phyloP scores from a whole-genome alignment of 768 basidiomycete genomes.

The Podaxis pistillaris region DNA sequence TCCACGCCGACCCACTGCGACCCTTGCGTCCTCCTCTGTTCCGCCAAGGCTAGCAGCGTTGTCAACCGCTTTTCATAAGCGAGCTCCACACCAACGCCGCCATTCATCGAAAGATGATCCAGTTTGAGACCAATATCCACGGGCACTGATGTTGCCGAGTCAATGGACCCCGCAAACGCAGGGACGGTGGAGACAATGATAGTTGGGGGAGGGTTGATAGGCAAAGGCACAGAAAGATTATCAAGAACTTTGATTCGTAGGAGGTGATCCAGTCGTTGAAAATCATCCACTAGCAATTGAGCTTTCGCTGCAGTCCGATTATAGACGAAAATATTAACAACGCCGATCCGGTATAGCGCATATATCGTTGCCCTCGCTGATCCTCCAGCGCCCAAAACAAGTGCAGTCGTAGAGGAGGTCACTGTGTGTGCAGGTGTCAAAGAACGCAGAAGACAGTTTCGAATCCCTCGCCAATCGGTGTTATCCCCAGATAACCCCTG shows the following conservation, averaged over 20 bases:
- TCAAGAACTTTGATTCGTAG: slow-evolving; percentile 53
- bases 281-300: slow-evolving; percentile 52
- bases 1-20: slow-evolving; percentile 52
- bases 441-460: slow-evolving; percentile 38
- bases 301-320: slow-evolving; percentile 70
- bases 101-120: slow-evolving; percentile 31
- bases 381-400: slow-evolving; percentile 80
- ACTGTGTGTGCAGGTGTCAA: slow-evolving; percentile 31
- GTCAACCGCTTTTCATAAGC: slow-evolving; percentile 72
- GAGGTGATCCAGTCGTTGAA: slow-evolving; percentile 40
- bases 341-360: slow-evolving; percentile 61
- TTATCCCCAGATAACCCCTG: slow-evolving; percentile 66
- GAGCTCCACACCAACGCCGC: slow-evolving; percentile 64
- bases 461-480: slow-evolving; percentile 79
- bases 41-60: slow-evolving; percentile 57
- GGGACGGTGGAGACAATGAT: slow-evolving; percentile 76
- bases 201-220: slow-evolving; percentile 36
- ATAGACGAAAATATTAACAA: slow-evolving; percentile 61
- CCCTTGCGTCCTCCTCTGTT: slow-evolving; percentile 27
- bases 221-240: slow-evolving; percentile 42
- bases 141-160: slow-evolving; percentile 19
- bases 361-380: slow-evolving; percentile 79
- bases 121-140: slow-evolving; percentile 46
- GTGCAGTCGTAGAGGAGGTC: slow-evolving; percentile 36
- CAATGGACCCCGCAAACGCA: slow-evolving; percentile 34